Evolutionary conservation across 2,329 filamentous ascomycete species (phyloP).

Genomic region (Didymella lethalis): DNA sequence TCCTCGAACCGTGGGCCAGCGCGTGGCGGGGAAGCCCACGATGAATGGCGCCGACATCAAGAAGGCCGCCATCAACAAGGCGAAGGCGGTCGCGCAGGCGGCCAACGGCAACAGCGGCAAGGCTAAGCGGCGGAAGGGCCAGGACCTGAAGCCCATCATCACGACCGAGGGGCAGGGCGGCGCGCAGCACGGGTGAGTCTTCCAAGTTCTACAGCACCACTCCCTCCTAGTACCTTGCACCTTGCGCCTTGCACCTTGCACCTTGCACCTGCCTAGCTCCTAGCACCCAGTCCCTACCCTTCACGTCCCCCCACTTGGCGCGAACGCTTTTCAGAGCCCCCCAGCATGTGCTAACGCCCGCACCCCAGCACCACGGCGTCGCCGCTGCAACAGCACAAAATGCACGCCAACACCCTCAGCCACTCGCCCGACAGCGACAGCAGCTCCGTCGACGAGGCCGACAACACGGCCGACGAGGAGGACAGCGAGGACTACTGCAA

Average conservation of each 20-base stretch:
- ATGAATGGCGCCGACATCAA: conserved; percentile 72
- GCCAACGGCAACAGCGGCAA: conserved; percentile 66
- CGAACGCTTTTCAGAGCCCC: neutral
- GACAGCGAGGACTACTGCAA: conserved; percentile 99
- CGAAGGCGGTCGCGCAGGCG: conserved; percentile 69
- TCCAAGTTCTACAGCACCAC: too few species aligned
- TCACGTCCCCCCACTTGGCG: neutral
- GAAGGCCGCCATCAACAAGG: conserved; percentile 71
- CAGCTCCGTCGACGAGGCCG: conserved; percentile 80
- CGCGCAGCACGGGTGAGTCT: conserved; percentile 33
- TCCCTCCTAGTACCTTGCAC: neutral
- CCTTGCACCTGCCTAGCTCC: neutral
- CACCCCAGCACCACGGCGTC: conserved; percentile 56
- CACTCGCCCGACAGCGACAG: conserved; percentile 80
- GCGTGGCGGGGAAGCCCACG: conserved; percentile 43
- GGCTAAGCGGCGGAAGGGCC: conserved; percentile 75
- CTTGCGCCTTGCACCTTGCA: neutral
- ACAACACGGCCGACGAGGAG: conserved; percentile 96
- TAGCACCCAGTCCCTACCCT: neutral
- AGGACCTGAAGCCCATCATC: conserved; percentile 75
- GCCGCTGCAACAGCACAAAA: conserved; percentile 55
- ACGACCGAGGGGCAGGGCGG: conserved; percentile 67
- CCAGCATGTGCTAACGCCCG: neutral
- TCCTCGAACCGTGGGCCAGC: conserved; percentile 24
- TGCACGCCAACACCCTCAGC: conserved; percentile 66